Evolutionary conservation across 805 yeast genomes (phyloP).

Genomic region (Candida adriatica): DNA sequence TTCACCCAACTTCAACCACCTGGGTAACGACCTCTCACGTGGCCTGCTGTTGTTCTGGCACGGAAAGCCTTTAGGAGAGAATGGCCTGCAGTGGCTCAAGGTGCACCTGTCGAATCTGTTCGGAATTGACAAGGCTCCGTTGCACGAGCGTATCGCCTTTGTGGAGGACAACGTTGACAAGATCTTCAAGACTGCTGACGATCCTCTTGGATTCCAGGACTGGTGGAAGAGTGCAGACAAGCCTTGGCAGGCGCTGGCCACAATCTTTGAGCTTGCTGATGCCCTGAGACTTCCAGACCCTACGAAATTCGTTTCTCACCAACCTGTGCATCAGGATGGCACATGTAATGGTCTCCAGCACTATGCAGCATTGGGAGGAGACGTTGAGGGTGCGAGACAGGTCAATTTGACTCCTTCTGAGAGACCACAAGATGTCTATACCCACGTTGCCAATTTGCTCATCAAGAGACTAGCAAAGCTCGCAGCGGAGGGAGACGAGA

Average conservation of each 20-base stretch:
- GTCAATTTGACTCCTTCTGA: conserved; percentile 68
- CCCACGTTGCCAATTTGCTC: conserved; percentile 62
- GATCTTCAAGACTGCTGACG: conserved; percentile 48
- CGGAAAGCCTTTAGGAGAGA: conserved; percentile 58
- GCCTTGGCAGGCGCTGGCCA: conserved; percentile 77
- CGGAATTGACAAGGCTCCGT: conserved; percentile 69
- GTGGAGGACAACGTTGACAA: conserved; percentile 51
- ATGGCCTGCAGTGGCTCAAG: conserved; percentile 68
- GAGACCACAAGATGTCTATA: conserved; percentile 71
- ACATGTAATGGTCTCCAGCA: conserved; percentile 84
- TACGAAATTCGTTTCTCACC: conserved; percentile 55
- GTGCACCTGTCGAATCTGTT: conserved; percentile 67
- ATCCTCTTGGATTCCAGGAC: conserved; percentile 50
- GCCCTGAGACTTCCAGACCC: conserved; percentile 62
- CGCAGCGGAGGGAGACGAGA: conserved; percentile 44
- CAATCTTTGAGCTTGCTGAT: conserved; percentile 58
- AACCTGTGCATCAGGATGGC: conserved; percentile 83
- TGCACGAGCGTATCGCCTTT: conserved; percentile 54
- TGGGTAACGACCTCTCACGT: conserved; percentile 74
- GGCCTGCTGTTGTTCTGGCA: conserved; percentile 71
- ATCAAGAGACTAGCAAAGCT: conserved; percentile 46
- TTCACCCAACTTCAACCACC: conserved; percentile 73
- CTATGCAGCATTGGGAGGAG: conserved; percentile 86
- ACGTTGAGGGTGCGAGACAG: conserved; percentile 73
- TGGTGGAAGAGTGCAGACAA: conserved; percentile 76